Base-by-base conservation (phyloP, 441 rosid genomes). In the Brassica balearica region DNA sequence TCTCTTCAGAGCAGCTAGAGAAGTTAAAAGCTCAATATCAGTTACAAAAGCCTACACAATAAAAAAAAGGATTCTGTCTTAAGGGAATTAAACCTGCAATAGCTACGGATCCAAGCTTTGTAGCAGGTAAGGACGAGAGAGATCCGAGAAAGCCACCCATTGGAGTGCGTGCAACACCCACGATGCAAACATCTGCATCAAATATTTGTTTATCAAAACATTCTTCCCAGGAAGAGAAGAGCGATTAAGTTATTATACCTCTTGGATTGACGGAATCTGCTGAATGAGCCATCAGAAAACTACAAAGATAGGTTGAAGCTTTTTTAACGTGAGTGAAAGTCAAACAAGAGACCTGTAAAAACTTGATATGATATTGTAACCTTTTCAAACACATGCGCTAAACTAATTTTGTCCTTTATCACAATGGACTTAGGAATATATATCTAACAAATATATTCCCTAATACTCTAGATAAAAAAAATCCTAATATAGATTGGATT, bases 111-210 rank as follows among this genome's bases (percentile, higher is more conserved):
- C 99, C 99, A 62, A 95, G 95, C 88, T 95, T 93, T 84, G 98
- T 93, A 62, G 98, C 95, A 43, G 97, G 56, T 63, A 95, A 70
- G 67, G 97, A 90, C 29, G 98, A 93, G 20, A 95, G 82, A 69
- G 91, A 76, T 48, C 99, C 99, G 32, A 95, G 95, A 77, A 95
- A 92, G 62, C 90, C 97, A 77, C 99, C 98, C 94, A 95, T 88
- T 0, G 97, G 99, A 0, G 99, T 95, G 5, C 95, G 94, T 14
- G 99, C 97, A 81, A 90, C 96, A 77, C 99, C 99, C 17, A 94
- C 97, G 58, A 95, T 82, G 83, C 98, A 93, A 75, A 95, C 99
- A 92, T 93, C 99, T 93, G 82, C 14, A 27, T 10, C 70, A 0
- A 10, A 76, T 67, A 25, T 25, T 25, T 4, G 27, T 25, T 25